phyloP scores from a whole-genome alignment of 1,284 basidiomycete genomes.

The Takashimella koratensis region DNA sequence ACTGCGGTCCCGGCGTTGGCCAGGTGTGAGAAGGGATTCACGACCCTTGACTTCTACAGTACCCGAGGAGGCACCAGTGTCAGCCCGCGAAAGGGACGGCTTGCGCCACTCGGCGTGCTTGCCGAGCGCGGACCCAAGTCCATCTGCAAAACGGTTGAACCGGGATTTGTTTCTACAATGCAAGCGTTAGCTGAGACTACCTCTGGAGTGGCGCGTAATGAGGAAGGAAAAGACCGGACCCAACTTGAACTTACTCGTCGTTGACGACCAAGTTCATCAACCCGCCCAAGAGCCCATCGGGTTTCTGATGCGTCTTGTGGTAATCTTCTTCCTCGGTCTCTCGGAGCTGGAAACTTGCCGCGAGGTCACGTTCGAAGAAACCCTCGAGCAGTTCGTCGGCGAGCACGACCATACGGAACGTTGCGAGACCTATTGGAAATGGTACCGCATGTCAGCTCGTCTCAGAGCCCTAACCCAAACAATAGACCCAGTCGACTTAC shows the following conservation, averaged over 20 bases:
- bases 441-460: no score
- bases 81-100: constrained; percentile 80
- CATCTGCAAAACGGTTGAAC: constrained; percentile 67
- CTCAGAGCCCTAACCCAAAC: no score
- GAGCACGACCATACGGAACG: constrained; percentile 95
- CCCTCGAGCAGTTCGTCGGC: constrained; percentile 91
- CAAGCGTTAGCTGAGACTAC: no score
- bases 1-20: constrained; percentile 32
- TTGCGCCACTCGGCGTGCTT: constrained; percentile 60
- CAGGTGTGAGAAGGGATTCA: constrained; percentile 67
- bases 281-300: constrained; percentile 68
- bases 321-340: constrained; percentile 57
- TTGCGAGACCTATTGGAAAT: constrained; percentile 53
- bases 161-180: constrained; percentile 39
- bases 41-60: constrained; percentile 71
- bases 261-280: constrained; percentile 83
- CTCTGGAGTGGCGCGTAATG: not conserved
- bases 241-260: constrained; percentile 55
- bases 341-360: constrained; percentile 79
- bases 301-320: constrained; percentile 51
- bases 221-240: not conserved
- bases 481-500: no score
- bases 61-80: constrained; percentile 58
- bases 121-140: constrained; percentile 86
- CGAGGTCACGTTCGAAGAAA: constrained; percentile 88